Evolutionary conservation across 768 basidiomycete species (phyloP), one percentile per base, ranked within the genome.

Genomic region (Termitomyces sp.): DNA sequence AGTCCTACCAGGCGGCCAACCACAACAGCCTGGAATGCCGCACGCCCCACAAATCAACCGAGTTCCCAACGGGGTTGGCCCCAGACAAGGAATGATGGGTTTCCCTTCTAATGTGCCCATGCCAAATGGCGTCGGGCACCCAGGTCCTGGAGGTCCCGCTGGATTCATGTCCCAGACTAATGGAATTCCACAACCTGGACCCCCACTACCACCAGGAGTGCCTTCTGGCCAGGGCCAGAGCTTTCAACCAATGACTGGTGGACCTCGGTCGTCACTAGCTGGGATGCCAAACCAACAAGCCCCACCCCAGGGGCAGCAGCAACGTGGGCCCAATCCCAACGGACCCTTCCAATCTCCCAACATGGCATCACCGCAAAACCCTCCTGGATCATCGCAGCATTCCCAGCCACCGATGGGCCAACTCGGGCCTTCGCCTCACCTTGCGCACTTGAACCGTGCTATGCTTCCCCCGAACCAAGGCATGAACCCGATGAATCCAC

Each of bases 311-410:
- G 63, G 65, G 35, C 70, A 66, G 55, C 73, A 66, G 42, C 79
- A 76, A 58, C 79, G 78, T 23, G 68, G 64, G 3, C 72, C 77
- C 19, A 80, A 81, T 53, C 71, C 77, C 19, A 79, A 80, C 54
- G 82, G 78, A 14, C 79, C 80, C 9, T 87, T 83, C 67, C 83
- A 78, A 42, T 86, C 85, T 21, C 86, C 86, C 4, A 84, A 80
- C 2, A 84, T 87, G 69, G 74, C 83, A 2, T 84, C 85, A 3
- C 80, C 83, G 0, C 84, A 84, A 59, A 78, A 78, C 46, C 66
- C 8, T 69, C 70, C 51, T 8, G 74, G 71, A 28, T 58, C 54
- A 5, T 54, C 43, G 30, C 67, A 49, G 48, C 65, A 53, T 50
- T 67, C 60, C 30, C 72, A 65, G 50, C 68, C 70, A 26, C 72